Evolutionary conservation across 2,329 filamentous ascomycete species (phyloP).

Genomic region (Sporothrix pallida): DNA sequence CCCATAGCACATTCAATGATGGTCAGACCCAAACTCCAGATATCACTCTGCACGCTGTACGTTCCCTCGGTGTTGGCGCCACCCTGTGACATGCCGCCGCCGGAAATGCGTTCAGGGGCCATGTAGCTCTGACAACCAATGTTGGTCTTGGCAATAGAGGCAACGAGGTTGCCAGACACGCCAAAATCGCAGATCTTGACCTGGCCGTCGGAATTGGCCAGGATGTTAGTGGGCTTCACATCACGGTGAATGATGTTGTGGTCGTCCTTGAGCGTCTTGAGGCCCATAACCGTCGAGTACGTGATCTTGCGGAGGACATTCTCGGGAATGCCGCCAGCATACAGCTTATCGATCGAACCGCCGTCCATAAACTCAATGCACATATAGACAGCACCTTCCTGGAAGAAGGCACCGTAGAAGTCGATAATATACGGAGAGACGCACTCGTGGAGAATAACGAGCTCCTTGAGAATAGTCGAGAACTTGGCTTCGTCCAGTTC

Average conservation of each 20-base stretch:
- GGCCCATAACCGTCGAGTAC: slow-evolving; percentile 83
- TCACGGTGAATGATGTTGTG: slow-evolving; percentile 99
- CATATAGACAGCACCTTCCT: slow-evolving; percentile 98
- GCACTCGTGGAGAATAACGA: slow-evolving; percentile 94
- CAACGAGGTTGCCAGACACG: slow-evolving; percentile 93
- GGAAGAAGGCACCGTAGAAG: slow-evolving; percentile 98
- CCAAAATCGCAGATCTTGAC: slow-evolving; percentile 99
- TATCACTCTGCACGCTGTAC: slow-evolving; percentile 96
- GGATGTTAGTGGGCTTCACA: slow-evolving; percentile 98
- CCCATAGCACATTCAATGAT: slow-evolving; percentile 97
- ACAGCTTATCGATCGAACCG: slow-evolving; percentile 95
- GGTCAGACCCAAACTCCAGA: slow-evolving; percentile 93
- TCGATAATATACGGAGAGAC: slow-evolving; percentile 96
- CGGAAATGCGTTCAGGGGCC: slow-evolving; percentile 94
- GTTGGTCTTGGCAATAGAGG: slow-evolving; percentile 97
- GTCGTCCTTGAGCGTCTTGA: slow-evolving; percentile 93
- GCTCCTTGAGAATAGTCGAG: slow-evolving; percentile 94
- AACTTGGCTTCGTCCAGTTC: slow-evolving; percentile 98
- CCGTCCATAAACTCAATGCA: slow-evolving; percentile 99
- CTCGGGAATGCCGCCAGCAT: slow-evolving; percentile 88
- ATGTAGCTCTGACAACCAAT: slow-evolving; percentile 99
- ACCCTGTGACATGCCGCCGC: slow-evolving; percentile 76
- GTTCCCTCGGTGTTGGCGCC: slow-evolving; percentile 77
- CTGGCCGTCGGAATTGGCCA: slow-evolving; percentile 86
- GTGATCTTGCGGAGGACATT: slow-evolving; percentile 88